These are phyloP conservation scores for Isabelozyma pseudorhagii DNA, from an alignment of 805 yeast genomes.

Conservation along the genomic window DNA sequence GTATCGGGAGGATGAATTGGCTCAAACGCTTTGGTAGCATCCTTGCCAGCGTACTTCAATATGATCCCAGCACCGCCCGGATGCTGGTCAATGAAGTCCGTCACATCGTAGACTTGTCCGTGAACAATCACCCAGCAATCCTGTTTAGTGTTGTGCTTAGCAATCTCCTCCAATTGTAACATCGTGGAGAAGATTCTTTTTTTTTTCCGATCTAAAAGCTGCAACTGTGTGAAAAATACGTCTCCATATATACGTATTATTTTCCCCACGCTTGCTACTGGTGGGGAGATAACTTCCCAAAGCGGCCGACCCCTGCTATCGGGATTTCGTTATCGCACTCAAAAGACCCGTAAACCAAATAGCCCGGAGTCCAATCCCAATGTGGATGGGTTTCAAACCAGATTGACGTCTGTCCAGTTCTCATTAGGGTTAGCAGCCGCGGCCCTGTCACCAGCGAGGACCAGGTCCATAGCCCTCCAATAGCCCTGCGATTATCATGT, in stretches of 20 bases:
- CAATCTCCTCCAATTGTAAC: conserved; percentile 27
- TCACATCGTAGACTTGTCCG: conserved; percentile 74
- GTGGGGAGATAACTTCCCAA: no score
- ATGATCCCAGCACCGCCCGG: conserved; percentile 62
- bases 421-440: no score
- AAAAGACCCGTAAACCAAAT: no score
- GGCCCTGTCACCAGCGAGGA: no score
- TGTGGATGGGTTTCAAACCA: no score
- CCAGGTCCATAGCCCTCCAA: no score
- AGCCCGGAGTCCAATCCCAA: no score
- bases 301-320: no score
- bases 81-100: conserved; percentile 55
- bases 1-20: conserved; percentile 93
- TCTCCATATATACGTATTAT: not conserved
- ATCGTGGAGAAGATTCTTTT: conserved; percentile 1
- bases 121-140: conserved; percentile 87
- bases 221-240: conserved; percentile 49
- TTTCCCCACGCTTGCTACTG: no score
- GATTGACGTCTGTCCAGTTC: no score
- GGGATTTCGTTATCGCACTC: no score
- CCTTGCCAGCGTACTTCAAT: conserved; percentile 47
- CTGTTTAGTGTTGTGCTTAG: conserved; percentile 48
- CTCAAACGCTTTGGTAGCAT: conserved; percentile 76
- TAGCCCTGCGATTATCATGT: no score
- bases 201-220: conserved; percentile 31